Conservation (phyloP, 306 rosid species). For the Cucumis hystrix region DNA sequence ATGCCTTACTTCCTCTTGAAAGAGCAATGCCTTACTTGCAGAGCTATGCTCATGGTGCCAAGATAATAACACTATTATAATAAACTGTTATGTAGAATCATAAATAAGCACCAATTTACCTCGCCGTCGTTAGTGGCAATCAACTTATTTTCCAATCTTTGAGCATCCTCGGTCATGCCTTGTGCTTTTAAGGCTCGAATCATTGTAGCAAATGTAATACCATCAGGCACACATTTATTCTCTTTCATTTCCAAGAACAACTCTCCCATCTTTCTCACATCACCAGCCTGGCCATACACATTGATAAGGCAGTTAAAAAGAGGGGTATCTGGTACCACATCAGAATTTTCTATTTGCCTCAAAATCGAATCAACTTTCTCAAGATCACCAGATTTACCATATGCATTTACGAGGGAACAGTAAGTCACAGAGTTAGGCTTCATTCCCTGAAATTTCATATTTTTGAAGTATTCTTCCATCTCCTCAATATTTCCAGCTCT, state of each 20-base stretch:
- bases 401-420: constrained; percentile 75
- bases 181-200: constrained; percentile 47
- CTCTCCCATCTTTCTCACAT: constrained; percentile 46
- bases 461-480: constrained; percentile 55
- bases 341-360: constrained; percentile 73
- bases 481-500: constrained; percentile 50
- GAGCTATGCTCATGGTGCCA: background rate
- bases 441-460: constrained; percentile 70
- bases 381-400: constrained; percentile 41
- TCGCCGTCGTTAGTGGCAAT: constrained; percentile 17
- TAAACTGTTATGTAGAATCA: background rate
- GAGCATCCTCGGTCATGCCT: constrained; percentile 67
- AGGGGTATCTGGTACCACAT: constrained; percentile 65
- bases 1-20: background rate
- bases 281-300: constrained; percentile 60
- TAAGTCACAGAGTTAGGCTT: constrained; percentile 75
- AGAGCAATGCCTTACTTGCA: background rate
- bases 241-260: constrained; percentile 61
- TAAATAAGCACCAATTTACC: constrained; percentile 3
- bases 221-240: constrained; percentile 53
- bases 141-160: constrained; percentile 37
- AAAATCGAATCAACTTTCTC: constrained; percentile 57
- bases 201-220: constrained; percentile 53
- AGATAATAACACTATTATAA: background rate
- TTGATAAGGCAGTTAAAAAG: constrained; percentile 64